These are phyloP conservation scores for Claviceps sp. DNA, from an alignment of 2,329 filamentous ascomycete genomes.

Conservation along the genomic window DNA sequence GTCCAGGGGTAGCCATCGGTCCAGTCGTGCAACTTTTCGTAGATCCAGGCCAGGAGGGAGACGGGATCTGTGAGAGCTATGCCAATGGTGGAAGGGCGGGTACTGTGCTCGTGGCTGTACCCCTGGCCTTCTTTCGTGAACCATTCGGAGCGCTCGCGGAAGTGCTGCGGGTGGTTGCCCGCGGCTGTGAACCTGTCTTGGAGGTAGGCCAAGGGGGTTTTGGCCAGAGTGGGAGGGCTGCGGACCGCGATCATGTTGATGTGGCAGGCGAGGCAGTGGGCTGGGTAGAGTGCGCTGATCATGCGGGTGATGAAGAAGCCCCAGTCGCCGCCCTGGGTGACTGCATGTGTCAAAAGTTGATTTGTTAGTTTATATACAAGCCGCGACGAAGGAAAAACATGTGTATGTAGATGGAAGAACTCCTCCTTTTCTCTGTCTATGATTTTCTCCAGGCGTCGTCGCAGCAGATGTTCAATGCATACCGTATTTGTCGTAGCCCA, in stretches of 20 bases:
- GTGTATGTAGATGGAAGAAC: no score
- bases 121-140: constrained; percentile 39
- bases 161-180: constrained; percentile 16
- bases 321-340: constrained; percentile 57
- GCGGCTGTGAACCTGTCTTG: constrained; percentile 41
- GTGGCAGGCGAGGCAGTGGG: constrained; percentile 40
- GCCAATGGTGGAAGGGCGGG: constrained; percentile 59
- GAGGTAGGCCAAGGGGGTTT: constrained; percentile 43
- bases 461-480: not conserved
- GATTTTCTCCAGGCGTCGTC: no score
- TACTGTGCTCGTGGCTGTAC: constrained; percentile 29
- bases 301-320: constrained; percentile 51
- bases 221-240: constrained; percentile 33
- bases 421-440: no score
- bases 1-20: constrained; percentile 59
- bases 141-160: constrained; percentile 39
- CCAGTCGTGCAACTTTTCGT: constrained; percentile 71
- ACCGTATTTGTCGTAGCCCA: constrained; percentile 39
- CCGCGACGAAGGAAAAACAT: no score
- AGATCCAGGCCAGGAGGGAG: constrained; percentile 62
- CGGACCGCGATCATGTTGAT: constrained; percentile 37
- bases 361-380: not conserved
- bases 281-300: constrained; percentile 45
- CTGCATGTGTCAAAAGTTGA: constrained; percentile 32
- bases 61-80: constrained; percentile 59